phyloP scores from a whole-genome alignment of 2,329 filamentous ascomycete species.

The Mycosphaerella arachidis region DNA sequence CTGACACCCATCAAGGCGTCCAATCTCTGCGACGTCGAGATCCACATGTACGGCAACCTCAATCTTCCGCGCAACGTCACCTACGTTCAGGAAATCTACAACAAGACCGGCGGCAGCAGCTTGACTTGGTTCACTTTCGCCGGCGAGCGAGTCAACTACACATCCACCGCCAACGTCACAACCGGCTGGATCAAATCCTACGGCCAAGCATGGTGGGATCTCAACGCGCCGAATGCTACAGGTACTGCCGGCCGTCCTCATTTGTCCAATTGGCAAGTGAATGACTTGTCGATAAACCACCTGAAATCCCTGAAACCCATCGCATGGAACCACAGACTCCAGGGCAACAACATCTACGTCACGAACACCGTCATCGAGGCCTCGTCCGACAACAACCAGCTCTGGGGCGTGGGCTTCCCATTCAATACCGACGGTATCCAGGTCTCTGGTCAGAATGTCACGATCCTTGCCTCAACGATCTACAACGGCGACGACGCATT shows the following conservation, averaged over 20 bases:
- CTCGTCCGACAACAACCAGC: conserved; percentile 25
- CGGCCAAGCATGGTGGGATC: conserved; percentile 44
- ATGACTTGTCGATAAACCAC: conserved; percentile 35
- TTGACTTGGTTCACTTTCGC: conserved; percentile 39
- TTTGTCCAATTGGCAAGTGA: conserved; percentile 31
- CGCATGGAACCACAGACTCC: conserved; percentile 40
- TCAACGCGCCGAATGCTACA: conserved; percentile 38
- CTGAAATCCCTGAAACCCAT: conserved; percentile 44
- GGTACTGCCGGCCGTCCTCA: conserved; percentile 40
- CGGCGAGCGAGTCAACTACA: conserved; percentile 33
- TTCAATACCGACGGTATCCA: conserved; percentile 42
- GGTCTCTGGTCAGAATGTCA: conserved; percentile 33
- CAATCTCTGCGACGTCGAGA: conserved; percentile 42
- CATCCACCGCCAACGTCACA: conserved; percentile 35
- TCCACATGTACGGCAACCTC: conserved; percentile 42
- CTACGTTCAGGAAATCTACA: conserved; percentile 31
- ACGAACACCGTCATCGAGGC: conserved; percentile 41
- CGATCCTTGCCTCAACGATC: conserved; percentile 1
- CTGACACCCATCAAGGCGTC: conserved; percentile 38
- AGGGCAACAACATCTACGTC: conserved; percentile 40
- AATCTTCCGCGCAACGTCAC: conserved; percentile 41
- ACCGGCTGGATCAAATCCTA: conserved; percentile 46
- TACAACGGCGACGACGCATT: conserved; percentile 3
- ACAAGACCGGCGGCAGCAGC: conserved; percentile 31
- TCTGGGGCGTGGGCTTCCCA: conserved; percentile 30